These are phyloP conservation scores for Trypanosoma conorhini DNA, from an alignment of 208 protist genomes.

Conservation along the genomic window DNA sequence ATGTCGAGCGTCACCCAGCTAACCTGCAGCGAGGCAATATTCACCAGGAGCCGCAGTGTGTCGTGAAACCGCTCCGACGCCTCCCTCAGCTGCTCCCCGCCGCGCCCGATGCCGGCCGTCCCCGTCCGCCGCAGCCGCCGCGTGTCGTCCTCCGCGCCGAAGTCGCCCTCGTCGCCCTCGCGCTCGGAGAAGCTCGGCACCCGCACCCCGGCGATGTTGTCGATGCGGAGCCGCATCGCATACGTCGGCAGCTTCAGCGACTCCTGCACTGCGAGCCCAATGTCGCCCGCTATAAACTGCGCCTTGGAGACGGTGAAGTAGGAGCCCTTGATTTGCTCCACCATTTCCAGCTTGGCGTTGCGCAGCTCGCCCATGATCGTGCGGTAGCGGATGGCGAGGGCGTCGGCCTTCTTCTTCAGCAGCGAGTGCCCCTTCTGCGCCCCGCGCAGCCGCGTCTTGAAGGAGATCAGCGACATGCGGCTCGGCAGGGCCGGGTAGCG, in stretches of 20 bases:
- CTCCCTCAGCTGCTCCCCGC: constrained; percentile 96
- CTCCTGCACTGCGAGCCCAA: constrained; percentile 95
- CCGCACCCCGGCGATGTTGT: constrained; percentile 99
- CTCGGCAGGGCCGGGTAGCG: constrained; percentile 89
- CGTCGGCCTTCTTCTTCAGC: constrained; percentile 99
- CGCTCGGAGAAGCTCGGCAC: constrained; percentile 92
- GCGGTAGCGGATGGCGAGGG: constrained; percentile 97
- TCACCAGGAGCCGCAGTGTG: constrained; percentile 93
- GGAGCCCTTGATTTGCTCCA: constrained; percentile 85
- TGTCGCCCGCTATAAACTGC: constrained; percentile 97
- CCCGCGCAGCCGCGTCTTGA: constrained; percentile 95
- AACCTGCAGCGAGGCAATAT: constrained; percentile 97
- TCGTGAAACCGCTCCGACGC: constrained; percentile 88
- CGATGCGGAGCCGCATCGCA: constrained; percentile 89
- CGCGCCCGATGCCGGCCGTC: constrained; percentile 94
- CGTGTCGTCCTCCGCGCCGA: neutral
- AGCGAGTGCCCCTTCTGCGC: constrained; percentile 98
- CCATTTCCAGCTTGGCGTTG: constrained; percentile 85
- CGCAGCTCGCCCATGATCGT: constrained; percentile 95
- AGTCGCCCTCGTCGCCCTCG: constrained; percentile 5
- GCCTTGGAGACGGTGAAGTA: constrained; percentile 97
- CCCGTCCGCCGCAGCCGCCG: constrained; percentile 24
- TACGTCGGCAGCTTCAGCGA: constrained; percentile 90
- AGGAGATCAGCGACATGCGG: constrained; percentile 92
- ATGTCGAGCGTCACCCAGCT: constrained; percentile 97